Evolutionary conservation across 1,139 yeast genomes (phyloP), one percentile per base, ranked within the genome.

Genomic region (Wickerhamomyces sp.): DNA sequence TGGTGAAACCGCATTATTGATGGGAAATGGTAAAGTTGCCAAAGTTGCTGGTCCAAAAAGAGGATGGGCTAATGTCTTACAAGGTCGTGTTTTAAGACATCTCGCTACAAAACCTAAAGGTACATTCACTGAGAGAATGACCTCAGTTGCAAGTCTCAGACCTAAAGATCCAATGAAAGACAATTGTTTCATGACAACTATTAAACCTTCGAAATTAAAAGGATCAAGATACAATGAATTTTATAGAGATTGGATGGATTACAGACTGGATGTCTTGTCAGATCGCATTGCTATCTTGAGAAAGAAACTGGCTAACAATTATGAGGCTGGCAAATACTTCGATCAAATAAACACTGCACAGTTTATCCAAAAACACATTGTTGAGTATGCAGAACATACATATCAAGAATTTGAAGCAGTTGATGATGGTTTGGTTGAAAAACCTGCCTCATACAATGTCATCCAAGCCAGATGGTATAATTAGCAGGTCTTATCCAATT

Each of bases 91-190:
- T 34, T 63, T 77, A 37, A 65, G 66, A 46, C 82, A 77, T 51
- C 64, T 76, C 53, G 82, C 81, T n/a, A 75, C 79, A 21, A 61
- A 63, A 39, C 81, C 82, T 10, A 38, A 62, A 29, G 81, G 80
- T 5, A 38, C 44, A 21, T 61, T 65, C 41, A 55, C 68, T 25
- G 83, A 76, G 53, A 65, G 82, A 58, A 74, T 77, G 43, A 76
- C 82, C 7, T 63, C 70, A 39, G 75, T 72, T 22, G 64, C 69
- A 9, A 61, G 70, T 7, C 69, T 63, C 52, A 60, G 72, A 37
- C 74, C 77, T 28, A 60, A 58, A 38, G 65, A 69, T 47, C 65
- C 70, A 14, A 41, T 53, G 37, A 43, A 54, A 28, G 77, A 72
- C 41, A 64, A 64, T 12, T 62, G 72, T 8, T 69, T 67, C 26